A percentile compares a stretch with the other conserved stretches of the same genome.
Evolutionary conservation across 257 asterid genomes (phyloP).

Genomic region (Solanum arcanum): DNA sequence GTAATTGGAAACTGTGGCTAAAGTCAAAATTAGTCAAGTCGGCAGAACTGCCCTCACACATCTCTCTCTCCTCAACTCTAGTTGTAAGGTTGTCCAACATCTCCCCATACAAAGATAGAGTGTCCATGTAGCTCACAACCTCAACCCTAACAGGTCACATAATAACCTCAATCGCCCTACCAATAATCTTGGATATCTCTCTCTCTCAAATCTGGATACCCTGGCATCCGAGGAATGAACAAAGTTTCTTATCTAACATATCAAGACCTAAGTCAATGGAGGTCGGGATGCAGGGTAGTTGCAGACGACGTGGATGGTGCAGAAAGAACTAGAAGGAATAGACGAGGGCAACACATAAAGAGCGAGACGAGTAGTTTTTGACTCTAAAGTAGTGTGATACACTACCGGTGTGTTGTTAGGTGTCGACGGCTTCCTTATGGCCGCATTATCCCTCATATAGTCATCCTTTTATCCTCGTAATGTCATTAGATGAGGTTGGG

Average conservation of each 20-base stretch:
- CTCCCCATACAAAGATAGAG: too few species aligned
- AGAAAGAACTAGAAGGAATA: not conserved
- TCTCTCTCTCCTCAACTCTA: not conserved
- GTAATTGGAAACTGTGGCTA: not conserved
- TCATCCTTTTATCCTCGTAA: not conserved
- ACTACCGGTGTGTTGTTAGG: not conserved
- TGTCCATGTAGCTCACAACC: too few species aligned
- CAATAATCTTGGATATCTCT: not conserved
- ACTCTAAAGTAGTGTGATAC: not conserved
- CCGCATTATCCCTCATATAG: not conserved
- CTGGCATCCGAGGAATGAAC: not conserved
- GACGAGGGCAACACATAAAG: not conserved
- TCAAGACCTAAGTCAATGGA: not conserved
- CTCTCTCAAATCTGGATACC: not conserved
- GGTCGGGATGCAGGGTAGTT: not conserved
- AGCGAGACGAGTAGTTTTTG: not conserved
- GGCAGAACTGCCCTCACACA: not conserved
- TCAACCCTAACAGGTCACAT: not conserved
- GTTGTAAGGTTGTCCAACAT: not conserved
- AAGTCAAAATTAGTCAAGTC: not conserved
- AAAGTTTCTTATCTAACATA: not conserved
- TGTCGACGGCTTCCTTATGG: too few species aligned
- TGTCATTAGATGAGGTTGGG: not conserved
- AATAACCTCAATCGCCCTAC: not conserved
- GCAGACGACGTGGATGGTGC: not conserved